Percentiles rank a stretch among this genome's conserved stretches.
These are phyloP conservation scores for Kodamaea anthophila DNA, from an alignment of 1,139 yeast species.

Conservation along the genomic window DNA sequence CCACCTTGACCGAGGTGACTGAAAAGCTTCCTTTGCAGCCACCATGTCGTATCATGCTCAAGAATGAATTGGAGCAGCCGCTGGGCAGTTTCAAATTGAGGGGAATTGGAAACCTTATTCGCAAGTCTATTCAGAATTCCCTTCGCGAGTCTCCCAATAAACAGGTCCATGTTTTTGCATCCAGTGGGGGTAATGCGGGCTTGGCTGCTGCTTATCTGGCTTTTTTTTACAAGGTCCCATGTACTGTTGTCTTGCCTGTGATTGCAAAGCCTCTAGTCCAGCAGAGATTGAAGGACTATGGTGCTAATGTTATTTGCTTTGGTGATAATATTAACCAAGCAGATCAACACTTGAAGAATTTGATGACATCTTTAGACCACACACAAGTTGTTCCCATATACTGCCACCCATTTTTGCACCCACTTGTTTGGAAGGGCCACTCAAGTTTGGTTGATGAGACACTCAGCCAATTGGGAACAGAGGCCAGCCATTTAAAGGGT, in stretches of 20 bases:
- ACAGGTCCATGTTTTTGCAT: constrained; percentile 47
- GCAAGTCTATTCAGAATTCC: constrained; percentile 20
- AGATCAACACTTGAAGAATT: constrained; percentile 40
- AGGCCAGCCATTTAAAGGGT: constrained; percentile 41
- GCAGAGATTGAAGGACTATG: constrained; percentile 32
- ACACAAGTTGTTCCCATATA: constrained; percentile 37
- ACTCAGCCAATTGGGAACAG: constrained; percentile 28
- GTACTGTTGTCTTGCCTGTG: constrained; percentile 63
- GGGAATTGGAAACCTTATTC: constrained; percentile 51
- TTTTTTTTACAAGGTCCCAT: constrained; percentile 34
- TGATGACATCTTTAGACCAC: constrained; percentile 12
- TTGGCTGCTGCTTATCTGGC: constrained; percentile 67
- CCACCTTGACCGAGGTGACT: constrained; percentile 38
- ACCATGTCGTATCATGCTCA: constrained; percentile 48
- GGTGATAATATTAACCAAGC: constrained; percentile 68
- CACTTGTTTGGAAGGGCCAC: constrained; percentile 66
- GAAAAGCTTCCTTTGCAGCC: constrained; percentile 23
- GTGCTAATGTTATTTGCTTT: constrained; percentile 48
- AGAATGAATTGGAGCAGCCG: constrained; percentile 64
- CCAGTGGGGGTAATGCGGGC: constrained; percentile 80
- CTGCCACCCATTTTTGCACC: constrained; percentile 67
- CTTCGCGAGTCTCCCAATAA: constrained; percentile 10
- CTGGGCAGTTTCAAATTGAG: constrained; percentile 68
- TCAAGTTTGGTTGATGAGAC: constrained; percentile 55
- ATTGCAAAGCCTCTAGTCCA: constrained; percentile 31